phyloP scores from a whole-genome alignment of 2,329 filamentous ascomycete species.

The Zymoseptoria ardabiliae region DNA sequence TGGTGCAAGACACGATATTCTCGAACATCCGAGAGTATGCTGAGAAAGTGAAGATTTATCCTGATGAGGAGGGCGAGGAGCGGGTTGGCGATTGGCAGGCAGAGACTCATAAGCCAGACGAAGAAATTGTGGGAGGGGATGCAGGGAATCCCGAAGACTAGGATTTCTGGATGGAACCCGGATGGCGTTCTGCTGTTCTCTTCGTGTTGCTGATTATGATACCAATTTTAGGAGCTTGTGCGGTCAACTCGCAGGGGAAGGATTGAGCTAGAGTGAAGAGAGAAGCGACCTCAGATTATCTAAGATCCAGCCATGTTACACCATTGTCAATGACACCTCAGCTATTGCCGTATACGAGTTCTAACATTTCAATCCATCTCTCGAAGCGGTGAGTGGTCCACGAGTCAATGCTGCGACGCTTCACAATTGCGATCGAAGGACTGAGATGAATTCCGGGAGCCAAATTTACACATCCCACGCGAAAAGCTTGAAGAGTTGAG shows the following conservation, averaged over 20 bases:
- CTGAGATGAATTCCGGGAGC: too few relatives aligned
- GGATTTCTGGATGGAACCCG: neutral
- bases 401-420: neutral
- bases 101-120: neutral
- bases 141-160: neutral
- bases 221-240: neutral
- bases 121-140: neutral
- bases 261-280: neutral
- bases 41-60: constrained; percentile 52
- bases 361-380: neutral
- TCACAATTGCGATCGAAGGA: neutral
- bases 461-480: neutral
- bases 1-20: constrained; percentile 68
- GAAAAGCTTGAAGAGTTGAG: neutral
- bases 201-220: constrained; percentile 5
- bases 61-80: constrained; percentile 9
- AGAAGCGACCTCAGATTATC: neutral
- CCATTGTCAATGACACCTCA: neutral
- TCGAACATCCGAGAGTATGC: constrained; percentile 80
- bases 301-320: neutral
- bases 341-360: neutral
- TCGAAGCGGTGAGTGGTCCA: neutral
- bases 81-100: neutral
- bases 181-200: neutral
- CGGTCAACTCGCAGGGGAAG: neutral